phyloP scores from a whole-genome alignment of 2,329 filamentous ascomycete genomes.

The Arthrobotrys sphaeroides region DNA sequence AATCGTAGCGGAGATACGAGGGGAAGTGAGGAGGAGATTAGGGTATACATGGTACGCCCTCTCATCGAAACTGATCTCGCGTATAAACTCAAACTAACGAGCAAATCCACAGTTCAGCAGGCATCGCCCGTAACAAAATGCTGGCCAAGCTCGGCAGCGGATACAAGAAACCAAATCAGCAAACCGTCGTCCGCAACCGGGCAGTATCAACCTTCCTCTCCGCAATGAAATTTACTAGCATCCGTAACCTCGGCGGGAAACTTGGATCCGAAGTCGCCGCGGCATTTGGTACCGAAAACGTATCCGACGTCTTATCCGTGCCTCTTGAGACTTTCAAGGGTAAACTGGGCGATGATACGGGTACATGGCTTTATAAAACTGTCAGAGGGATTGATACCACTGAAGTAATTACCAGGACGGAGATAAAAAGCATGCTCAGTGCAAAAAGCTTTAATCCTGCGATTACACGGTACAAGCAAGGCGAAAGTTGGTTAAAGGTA shows the following conservation, averaged over 20 bases:
- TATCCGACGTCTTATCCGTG: constrained; percentile 78
- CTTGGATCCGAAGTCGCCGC: constrained; percentile 84
- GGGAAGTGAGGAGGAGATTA: constrained; percentile 73
- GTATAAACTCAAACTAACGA: neutral
- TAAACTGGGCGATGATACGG: constrained; percentile 83
- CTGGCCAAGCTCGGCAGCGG: constrained; percentile 91
- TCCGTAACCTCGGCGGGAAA: constrained; percentile 93
- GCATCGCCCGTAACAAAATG: constrained; percentile 91
- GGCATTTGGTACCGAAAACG: constrained; percentile 81
- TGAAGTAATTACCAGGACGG: constrained; percentile 88
- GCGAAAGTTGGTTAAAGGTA: constrained; percentile 84
- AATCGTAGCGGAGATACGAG: constrained; percentile 80
- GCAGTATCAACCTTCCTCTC: constrained; percentile 81
- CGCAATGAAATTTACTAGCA: constrained; percentile 91
- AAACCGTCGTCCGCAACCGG: constrained; percentile 90
- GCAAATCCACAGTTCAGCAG: constrained; percentile 70
- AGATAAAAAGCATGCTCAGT: constrained; percentile 97
- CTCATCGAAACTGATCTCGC: neutral
- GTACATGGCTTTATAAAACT: constrained; percentile 82
- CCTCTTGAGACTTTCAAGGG: constrained; percentile 78
- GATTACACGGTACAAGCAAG: constrained; percentile 81
- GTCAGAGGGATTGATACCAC: constrained; percentile 86
- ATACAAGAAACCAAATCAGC: constrained; percentile 90
- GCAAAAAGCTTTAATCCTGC: constrained; percentile 92
- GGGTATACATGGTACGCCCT: constrained; percentile 77